These are phyloP conservation scores for Xanthoceras sorbifolium DNA, from an alignment of 345 rosid genomes.

Conservation along the genomic window DNA sequence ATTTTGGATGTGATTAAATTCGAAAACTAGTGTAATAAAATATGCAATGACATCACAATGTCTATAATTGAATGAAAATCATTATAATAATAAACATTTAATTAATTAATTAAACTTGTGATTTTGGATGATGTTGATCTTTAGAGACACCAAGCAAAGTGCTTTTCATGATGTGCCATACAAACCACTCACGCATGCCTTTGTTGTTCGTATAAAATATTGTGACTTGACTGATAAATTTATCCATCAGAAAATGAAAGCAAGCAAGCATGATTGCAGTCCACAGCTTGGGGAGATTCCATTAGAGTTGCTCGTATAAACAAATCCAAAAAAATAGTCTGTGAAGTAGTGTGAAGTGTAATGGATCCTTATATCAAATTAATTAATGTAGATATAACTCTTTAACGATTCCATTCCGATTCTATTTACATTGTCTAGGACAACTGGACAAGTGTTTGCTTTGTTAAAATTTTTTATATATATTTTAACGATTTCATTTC, in stretches of 20 bases:
- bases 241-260: background rate
- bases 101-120: background rate
- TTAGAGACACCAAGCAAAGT: background rate
- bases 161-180: background rate
- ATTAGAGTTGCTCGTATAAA: background rate
- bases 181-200: background rate
- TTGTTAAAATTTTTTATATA: no score
- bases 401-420: background rate
- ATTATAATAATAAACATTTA: background rate
- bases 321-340: background rate
- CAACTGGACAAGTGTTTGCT: no score
- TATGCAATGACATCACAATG: background rate
- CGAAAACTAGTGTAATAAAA: background rate
- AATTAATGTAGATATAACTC: background rate
- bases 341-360: no score
- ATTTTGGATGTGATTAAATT: no score
- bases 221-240: background rate
- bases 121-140: background rate
- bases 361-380: no score
- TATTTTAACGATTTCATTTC: background rate
- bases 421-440: no score
- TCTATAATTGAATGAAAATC: background rate
- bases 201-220: background rate
- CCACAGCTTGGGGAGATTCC: background rate
- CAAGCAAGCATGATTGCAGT: background rate